These are phyloP conservation scores for Trichomonas gallinae DNA, from an alignment of 208 protist genomes.

Conservation along the genomic window DNA sequence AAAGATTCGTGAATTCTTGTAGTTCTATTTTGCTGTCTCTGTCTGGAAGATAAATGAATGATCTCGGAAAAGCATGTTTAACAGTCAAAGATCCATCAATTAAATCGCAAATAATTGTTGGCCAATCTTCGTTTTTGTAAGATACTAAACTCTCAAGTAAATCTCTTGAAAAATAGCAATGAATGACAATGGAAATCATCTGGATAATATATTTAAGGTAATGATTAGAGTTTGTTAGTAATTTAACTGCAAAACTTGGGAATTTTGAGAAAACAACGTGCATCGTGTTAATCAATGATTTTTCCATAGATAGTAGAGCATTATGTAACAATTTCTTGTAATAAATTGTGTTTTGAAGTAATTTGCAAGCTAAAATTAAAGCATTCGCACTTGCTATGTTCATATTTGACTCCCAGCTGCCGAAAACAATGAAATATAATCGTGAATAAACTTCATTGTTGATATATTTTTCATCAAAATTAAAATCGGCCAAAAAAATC, in stretches of 20 bases:
- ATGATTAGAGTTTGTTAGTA: not conserved
- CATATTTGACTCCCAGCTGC: not conserved
- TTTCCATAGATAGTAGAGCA: not conserved
- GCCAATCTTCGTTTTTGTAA: not conserved
- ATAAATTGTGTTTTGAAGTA: not conserved
- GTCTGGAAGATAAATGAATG: not conserved
- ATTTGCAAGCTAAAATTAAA: not conserved
- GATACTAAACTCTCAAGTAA: not conserved
- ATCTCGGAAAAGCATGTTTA: not conserved
- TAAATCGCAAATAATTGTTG: not conserved
- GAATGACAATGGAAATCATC: not conserved
- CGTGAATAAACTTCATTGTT: not conserved
- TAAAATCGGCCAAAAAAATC: not conserved
- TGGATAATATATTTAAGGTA: not conserved
- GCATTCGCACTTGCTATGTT: not conserved
- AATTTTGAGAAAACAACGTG: not conserved
- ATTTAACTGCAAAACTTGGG: not conserved
- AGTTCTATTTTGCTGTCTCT: not conserved
- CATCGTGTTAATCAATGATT: not conserved
- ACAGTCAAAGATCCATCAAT: not conserved
- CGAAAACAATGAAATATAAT: not conserved
- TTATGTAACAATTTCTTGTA: not conserved
- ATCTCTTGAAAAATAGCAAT: not conserved
- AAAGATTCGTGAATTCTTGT: not conserved
- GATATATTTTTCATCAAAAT: not conserved